Base-by-base conservation (phyloP, 495 filamentous ascomycete species). In the Penicillium chermesinum region DNA sequence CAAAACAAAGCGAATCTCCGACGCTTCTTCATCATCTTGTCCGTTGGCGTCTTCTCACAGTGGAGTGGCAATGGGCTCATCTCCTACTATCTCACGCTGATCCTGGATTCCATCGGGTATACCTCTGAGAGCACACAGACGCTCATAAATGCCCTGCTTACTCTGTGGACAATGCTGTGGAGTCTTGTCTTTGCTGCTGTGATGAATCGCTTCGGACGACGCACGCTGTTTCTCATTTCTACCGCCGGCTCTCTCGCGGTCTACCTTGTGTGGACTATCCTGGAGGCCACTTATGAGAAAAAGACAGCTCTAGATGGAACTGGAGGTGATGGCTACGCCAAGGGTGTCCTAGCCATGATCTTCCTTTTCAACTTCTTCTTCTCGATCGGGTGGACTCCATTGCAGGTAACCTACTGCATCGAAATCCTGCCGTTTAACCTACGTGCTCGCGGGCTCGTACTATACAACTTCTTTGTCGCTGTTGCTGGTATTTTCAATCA, bases 341-440 rank as follows among this genome's bases (percentile, higher is more conserved):
- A 77, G 48, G 67, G 69, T 4, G 77, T 81, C 21, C 62, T 84
- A 9, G 76, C 72, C 1, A 77, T 82, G 44, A 81, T 83, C 54
- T 84, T 80, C 72, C 52, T 84, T 20, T 85, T 80, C 61, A 58
- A 65, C 57, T 53, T 71, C 54, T 73, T 71, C 41, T 83, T 81
- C 62, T 77, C 78, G 46, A 80, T 82, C 46, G 77, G 74, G 21
- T 82, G 75, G 64, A 80, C 76, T 9, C 77, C 80, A 33, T 59
- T 86, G 46, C 66, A 85, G 20, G 77, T 84, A 40, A 78, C 83
- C 13, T 83, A 83, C 57, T 75, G 76, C 1, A 69, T 81, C 16
- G 83, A 86, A 70, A 77, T 87, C 34, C 65, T 84, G 17, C 82
- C 81, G 0, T 88, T 80, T 69, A 74, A 77, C 36, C 70, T 86